A percentile compares a stretch with the other conserved stretches of the same genome.
phyloP scores from a whole-genome alignment of 1,284 basidiomycete species.

The Meripilus lineatus region DNA sequence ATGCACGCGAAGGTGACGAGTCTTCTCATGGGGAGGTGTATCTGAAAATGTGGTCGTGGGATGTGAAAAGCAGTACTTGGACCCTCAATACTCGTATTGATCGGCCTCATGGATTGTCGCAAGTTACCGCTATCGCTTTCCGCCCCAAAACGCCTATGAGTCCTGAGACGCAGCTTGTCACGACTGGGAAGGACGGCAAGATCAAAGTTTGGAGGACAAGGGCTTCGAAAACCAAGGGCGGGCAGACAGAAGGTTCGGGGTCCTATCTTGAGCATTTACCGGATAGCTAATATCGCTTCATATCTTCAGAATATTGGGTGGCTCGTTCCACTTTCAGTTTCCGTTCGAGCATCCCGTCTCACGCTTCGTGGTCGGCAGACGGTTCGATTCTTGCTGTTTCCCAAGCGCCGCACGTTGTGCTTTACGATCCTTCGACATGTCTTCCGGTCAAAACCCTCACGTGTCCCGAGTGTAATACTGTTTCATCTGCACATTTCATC shows the following conservation, averaged over 20 bases:
- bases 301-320: conserved; percentile 68
- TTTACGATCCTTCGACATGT: conserved; percentile 77
- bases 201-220: conserved; percentile 72
- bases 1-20: conserved; percentile 67
- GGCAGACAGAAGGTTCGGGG: conserved; percentile 44
- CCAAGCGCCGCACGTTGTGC: conserved; percentile 62
- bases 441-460: conserved; percentile 63
- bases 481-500: conserved; percentile 55
- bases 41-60: conserved; percentile 92
- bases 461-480: conserved; percentile 44
- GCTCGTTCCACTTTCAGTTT: conserved; percentile 67
- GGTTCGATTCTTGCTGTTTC: conserved; percentile 82
- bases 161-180: conserved; percentile 44
- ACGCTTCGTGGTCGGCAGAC: conserved; percentile 80
- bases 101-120: conserved; percentile 72
- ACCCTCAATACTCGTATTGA: conserved; percentile 88
- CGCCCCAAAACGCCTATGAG: conserved; percentile 34
- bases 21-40: conserved; percentile 65
- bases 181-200: conserved; percentile 63
- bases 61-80: conserved; percentile 53
- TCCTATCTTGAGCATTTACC: conserved; percentile 4
- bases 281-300: conserved; percentile 1
- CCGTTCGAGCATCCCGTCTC: conserved; percentile 61
- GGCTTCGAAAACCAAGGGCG: conserved; percentile 36
- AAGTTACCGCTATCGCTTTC: conserved; percentile 72